A percentile compares a stretch with the other conserved stretches of the same genome.
phyloP scores from a whole-genome alignment of 169 alveolate species.

The Plasmodium gonderi region DNA sequence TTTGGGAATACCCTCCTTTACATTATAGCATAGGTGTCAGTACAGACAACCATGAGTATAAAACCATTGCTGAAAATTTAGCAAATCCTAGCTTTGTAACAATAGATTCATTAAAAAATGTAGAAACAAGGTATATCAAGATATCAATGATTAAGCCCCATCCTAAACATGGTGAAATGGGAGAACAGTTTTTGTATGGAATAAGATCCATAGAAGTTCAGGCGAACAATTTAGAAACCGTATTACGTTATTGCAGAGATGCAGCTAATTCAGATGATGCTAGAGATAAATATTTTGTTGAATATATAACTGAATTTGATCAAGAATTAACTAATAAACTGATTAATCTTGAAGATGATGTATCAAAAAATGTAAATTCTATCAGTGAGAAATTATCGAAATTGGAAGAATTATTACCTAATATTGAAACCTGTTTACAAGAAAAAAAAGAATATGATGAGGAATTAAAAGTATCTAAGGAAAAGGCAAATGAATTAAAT shows the following conservation, averaged over 20 bases:
- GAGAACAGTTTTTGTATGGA: constrained; percentile 88
- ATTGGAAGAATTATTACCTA: constrained; percentile 84
- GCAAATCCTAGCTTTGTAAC: constrained; percentile 86
- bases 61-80: constrained; percentile 78
- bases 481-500: constrained; percentile 78
- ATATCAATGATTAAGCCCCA: constrained; percentile 91
- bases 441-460: constrained; percentile 81
- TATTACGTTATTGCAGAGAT: constrained; percentile 87
- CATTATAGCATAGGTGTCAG: constrained; percentile 88
- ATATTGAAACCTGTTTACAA: constrained; percentile 82
- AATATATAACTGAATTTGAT: constrained; percentile 87
- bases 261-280: constrained; percentile 93
- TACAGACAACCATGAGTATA: constrained; percentile 83
- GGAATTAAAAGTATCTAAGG: constrained; percentile 79
- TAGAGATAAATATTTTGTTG: constrained; percentile 91
- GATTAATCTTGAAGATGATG: constrained; percentile 87
- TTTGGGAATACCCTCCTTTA: constrained; percentile 93
- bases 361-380: constrained; percentile 81
- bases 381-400: constrained; percentile 83
- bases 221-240: constrained; percentile 88
- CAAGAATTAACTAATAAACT: constrained; percentile 82
- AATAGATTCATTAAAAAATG: constrained; percentile 83
- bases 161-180: constrained; percentile 86
- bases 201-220: constrained; percentile 88
- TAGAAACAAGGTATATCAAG: constrained; percentile 83